Evolutionary conservation across 768 basidiomycete species (phyloP).

Genomic region (Pleurotus platypus): DNA sequence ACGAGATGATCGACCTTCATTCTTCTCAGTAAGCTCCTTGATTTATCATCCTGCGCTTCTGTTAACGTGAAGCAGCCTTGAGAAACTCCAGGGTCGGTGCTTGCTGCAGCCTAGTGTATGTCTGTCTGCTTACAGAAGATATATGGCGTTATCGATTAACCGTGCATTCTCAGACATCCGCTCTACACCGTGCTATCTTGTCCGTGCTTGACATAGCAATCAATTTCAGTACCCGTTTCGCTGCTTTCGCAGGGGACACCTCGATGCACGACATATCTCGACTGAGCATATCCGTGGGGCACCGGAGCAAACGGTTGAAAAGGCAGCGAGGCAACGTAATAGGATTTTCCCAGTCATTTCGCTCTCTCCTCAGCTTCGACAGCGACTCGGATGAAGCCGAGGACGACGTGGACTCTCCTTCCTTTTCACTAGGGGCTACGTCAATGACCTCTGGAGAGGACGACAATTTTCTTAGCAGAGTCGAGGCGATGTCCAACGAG

Average conservation of each 20-base stretch:
- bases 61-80: constrained; percentile 38
- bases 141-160: constrained; percentile 7
- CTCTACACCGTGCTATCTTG: constrained; percentile 62
- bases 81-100: constrained; percentile 57
- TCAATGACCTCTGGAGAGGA: constrained; percentile 31
- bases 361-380: constrained; percentile 37
- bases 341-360: constrained; percentile 48
- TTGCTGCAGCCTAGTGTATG: constrained; percentile 59
- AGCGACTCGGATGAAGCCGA: constrained; percentile 40
- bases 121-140: not conserved
- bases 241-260: constrained; percentile 55
- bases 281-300: constrained; percentile 48
- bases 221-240: constrained; percentile 63
- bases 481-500: constrained; percentile 67
- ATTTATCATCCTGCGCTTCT: not conserved
- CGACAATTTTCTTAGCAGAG: constrained; percentile 41
- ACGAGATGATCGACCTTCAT: constrained; percentile 72
- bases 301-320: constrained; percentile 59
- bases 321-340: constrained; percentile 55
- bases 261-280: constrained; percentile 56
- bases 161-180: constrained; percentile 44
- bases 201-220: constrained; percentile 73
- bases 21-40: constrained; percentile 56
- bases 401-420: constrained; percentile 24
- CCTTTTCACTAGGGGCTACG: constrained; percentile 37